Percentiles rank a stretch among this genome's conserved stretches.
Conservation (phyloP, 345 rosid genomes). For the Microthlaspi erraticum region DNA sequence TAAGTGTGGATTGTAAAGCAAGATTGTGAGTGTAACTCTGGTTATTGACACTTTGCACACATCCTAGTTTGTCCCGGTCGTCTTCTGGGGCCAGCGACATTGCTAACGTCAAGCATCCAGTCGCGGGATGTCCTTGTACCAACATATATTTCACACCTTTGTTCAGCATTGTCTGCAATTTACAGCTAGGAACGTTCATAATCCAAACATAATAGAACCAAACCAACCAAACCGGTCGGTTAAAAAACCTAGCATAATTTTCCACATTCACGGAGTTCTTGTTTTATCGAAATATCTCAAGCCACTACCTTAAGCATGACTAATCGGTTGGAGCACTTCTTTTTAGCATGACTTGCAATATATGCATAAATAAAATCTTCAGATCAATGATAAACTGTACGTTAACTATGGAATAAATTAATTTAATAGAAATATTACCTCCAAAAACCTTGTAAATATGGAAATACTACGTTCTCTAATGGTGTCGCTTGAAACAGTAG, state of each 20-base stretch:
- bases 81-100: constrained; percentile 59
- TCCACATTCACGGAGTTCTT: background rate
- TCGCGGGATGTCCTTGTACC: constrained; percentile 77
- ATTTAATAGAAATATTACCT: constrained; percentile 49
- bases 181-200: background rate
- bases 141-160: constrained; percentile 77
- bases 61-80: constrained; percentile 77
- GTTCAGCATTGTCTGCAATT: constrained; percentile 62
- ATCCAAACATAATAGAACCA: background rate
- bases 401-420: background rate
- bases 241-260: constrained; percentile 1
- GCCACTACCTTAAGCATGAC: constrained; percentile 12
- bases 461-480: constrained; percentile 56
- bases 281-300: background rate
- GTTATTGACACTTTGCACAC: constrained; percentile 71
- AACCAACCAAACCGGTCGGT: constrained; percentile 19
- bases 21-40: constrained; percentile 60
- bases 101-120: constrained; percentile 81
- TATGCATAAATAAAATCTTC: background rate
- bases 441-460: constrained; percentile 52
- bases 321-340: constrained; percentile 14
- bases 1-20: constrained; percentile 51
- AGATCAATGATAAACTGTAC: background rate
- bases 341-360: constrained; percentile 18
- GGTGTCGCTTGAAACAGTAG: constrained; percentile 57